Conservation (phyloP, 108 stramenopile genomes). For the Hondaea fermentalgiana region DNA sequence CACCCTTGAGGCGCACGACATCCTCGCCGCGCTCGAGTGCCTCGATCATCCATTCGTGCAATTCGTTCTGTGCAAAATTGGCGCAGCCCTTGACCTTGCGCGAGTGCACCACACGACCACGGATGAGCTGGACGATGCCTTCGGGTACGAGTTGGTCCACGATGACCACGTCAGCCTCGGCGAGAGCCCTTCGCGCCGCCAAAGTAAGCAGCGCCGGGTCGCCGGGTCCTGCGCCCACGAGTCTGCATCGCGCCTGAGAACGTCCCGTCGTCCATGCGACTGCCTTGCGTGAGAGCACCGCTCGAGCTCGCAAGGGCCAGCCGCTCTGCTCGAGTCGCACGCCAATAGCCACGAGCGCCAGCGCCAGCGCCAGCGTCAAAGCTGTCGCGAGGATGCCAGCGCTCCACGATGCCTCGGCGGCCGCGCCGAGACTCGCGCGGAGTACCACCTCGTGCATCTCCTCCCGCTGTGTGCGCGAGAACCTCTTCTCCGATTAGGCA, state of each 20-base stretch:
- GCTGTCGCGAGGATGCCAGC: no score
- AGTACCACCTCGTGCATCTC: no score
- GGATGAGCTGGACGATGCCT: conserved; percentile 68
- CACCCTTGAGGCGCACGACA: conserved; percentile 91
- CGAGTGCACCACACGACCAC: conserved; percentile 68
- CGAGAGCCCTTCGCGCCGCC: conserved; percentile 61
- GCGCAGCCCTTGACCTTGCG: conserved; percentile 86
- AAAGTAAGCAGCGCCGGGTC: conserved; percentile 89
- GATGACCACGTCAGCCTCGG: conserved; percentile 63
- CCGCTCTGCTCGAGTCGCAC: background rate
- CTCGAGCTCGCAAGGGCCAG: background rate
- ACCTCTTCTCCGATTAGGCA: no score
- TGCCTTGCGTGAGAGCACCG: background rate
- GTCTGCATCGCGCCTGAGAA: conserved; percentile 25
- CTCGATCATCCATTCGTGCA: conserved; percentile 76
- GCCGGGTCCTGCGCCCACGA: conserved; percentile 84
- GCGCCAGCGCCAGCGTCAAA: background rate
- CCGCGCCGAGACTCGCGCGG: no score
- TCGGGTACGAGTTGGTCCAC: conserved; percentile 75
- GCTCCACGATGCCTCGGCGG: no score
- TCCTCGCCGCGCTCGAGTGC: conserved; percentile 64
- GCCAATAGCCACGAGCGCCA: background rate
- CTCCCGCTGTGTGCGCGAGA: no score
- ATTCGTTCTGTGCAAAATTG: conserved; percentile 79
- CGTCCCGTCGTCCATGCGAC: background rate